Base-by-base conservation (phyloP, 192 early-diverging fungal genomes). In the Coemansia guatemalensis region DNA sequence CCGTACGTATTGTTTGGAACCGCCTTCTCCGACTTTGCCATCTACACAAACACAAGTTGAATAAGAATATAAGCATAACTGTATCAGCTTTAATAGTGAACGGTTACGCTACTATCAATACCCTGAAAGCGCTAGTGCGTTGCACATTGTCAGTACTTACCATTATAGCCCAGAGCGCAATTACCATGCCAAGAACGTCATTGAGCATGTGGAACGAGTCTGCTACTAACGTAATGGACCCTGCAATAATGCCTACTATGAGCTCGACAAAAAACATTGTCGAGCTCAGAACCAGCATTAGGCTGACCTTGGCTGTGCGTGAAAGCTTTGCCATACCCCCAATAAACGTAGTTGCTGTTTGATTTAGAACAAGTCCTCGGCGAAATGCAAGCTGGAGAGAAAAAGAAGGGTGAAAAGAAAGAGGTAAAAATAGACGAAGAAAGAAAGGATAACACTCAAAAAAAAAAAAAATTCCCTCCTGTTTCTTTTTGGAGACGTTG, bases 161-260 rank as follows among this genome's bases (percentile, higher is more conserved):
- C 71, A 84, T 86, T 47, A 92, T 87, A 47, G 94, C 94, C 77
- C 87, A 91, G n/a, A 91, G 82, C 17, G 89, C 93, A 53, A 96
- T 87, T 29, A 88, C 65, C 61, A 92, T 83, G 49, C 86, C 84
- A 14, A 94, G 67, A 6, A 94, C 80, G 78, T 93, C 94, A 52
- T 87, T 90, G 48, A 94, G 76, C 93, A 95, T 94, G 74, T 97
- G 95, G 85, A 93, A 97, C 21, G 90, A 89, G 78, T 97, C 95
- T 1, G 93, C 93, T 33, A 97, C 81, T 25, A 97, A 84, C 1
- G 93, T 89, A 33, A 97, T 79, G 21, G 92, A 94, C 29, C 83
- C 83, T 0, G 88, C 86, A 51, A 82, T 65, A 62, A 91, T 88
- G 6, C 95, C 95, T 48, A 90, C 83, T 3, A 92, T 81, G 23